phyloP scores from a whole-genome alignment of 768 basidiomycete species.

The Cystobasidium onofrii region DNA sequence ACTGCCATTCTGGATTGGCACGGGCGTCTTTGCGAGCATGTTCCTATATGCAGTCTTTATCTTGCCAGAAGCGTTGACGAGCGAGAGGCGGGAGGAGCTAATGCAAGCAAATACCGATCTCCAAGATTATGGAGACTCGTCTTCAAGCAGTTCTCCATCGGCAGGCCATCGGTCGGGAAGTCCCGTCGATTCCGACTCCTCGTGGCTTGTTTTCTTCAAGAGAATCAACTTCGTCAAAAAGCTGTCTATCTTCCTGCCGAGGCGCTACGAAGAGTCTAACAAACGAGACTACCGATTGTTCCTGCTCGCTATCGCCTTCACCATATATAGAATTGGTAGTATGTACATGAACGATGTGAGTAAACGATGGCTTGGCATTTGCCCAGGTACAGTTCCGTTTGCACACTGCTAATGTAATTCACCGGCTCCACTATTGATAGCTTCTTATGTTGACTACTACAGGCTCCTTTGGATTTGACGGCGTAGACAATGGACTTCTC shows the following conservation, averaged over 20 bases:
- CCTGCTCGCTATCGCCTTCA: constrained; percentile 17
- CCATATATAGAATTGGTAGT: constrained; percentile 20
- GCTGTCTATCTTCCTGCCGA: constrained; percentile 18
- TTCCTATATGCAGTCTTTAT: constrained; percentile 22
- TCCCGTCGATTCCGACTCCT: not conserved
- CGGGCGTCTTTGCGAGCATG: constrained; percentile 21
- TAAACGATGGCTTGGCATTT: constrained; percentile 2
- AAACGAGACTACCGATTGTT: constrained; percentile 19
- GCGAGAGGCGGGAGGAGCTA: constrained; percentile 7
- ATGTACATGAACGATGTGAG: constrained; percentile 32
- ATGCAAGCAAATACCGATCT: constrained; percentile 17
- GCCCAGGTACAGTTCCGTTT: not conserved
- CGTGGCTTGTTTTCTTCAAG: not conserved
- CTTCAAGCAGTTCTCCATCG: not conserved
- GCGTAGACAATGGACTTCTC: constrained; percentile 17
- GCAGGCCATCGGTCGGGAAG: not conserved
- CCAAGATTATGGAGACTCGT: not conserved
- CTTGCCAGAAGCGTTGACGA: constrained; percentile 21
- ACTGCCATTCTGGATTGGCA: constrained; percentile 27
- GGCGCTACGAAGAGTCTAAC: not conserved
- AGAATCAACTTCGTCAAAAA: constrained; percentile 17
- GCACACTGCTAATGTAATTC: not conserved
- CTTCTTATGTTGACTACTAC: constrained; percentile 25
- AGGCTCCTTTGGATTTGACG: constrained; percentile 21
- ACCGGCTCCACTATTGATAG: not conserved